Evolutionary conservation across 2,329 filamentous ascomycete species (phyloP).

Genomic region (Ophiostoma australiae): DNA sequence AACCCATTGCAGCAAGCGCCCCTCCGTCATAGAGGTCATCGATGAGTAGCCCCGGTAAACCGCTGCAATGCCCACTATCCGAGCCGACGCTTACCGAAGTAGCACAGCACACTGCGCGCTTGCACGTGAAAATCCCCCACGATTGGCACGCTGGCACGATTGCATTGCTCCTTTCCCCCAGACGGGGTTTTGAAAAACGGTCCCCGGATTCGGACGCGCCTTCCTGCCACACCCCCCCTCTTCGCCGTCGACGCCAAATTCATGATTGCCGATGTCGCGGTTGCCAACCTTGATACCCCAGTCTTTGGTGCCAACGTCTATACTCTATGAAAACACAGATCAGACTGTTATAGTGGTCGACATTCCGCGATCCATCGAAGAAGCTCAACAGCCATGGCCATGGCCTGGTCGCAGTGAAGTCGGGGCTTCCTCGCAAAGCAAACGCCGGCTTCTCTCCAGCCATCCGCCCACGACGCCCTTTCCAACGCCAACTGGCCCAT

Average conservation of each 20-base stretch:
- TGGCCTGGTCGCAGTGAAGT: background rate
- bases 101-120: background rate
- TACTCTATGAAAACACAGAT: conserved; percentile 52
- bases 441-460: conserved; percentile 43
- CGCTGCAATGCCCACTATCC: conserved; percentile 9
- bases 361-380: conserved; percentile 64
- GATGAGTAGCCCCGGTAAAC: conserved; percentile 13
- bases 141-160: background rate
- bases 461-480: conserved; percentile 43
- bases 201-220: conserved; percentile 17
- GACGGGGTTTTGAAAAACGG: background rate
- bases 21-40: conserved; percentile 18
- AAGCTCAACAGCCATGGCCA: conserved; percentile 50
- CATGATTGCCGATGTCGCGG: conserved; percentile 13
- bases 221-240: background rate
- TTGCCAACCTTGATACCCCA: background rate
- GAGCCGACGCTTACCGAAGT: conserved; percentile 25
- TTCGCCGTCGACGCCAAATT: background rate
- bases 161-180: conserved; percentile 9
- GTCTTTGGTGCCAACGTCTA: conserved; percentile 31
- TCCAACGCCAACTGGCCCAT: conserved; percentile 39
- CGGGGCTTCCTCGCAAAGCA: background rate
- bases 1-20: background rate
- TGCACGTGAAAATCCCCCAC: conserved; percentile 19
- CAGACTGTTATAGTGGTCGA: conserved; percentile 58